phyloP scores from a whole-genome alignment of 78 protist genomes.

The Tieghemostelium lacteum region DNA sequence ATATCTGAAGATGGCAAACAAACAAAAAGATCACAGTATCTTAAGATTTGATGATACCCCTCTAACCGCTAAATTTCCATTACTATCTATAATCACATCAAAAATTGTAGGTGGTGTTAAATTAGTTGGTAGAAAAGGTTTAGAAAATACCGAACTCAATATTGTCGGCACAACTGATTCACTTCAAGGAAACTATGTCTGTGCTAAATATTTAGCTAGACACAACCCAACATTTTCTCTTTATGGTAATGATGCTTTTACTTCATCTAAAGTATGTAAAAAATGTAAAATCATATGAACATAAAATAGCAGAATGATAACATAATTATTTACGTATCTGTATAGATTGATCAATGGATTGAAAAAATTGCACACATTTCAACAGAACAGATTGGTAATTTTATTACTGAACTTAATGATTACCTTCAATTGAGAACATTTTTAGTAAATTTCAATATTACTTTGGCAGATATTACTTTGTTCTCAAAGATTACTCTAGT shows the following conservation, averaged over 20 bases:
- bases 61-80: slow-evolving; percentile 32
- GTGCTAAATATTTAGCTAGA: slow-evolving; percentile 63
- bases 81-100: slow-evolving; percentile 35
- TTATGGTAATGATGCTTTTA: slow-evolving; percentile 47
- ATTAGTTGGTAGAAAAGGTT: slow-evolving; percentile 58
- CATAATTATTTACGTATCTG: neutral
- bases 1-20: slow-evolving; percentile 32
- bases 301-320: neutral
- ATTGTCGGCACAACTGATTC: neutral
- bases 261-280: slow-evolving; percentile 31
- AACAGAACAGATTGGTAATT: slow-evolving; percentile 11
- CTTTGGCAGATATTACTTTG: slow-evolving; percentile 60
- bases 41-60: slow-evolving; percentile 64
- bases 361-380: slow-evolving; percentile 50
- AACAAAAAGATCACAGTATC: slow-evolving; percentile 28
- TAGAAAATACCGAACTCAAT: slow-evolving; percentile 40
- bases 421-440: slow-evolving; percentile 44
- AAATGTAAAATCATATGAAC: neutral
- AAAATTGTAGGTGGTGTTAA: slow-evolving; percentile 42
- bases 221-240: neutral
- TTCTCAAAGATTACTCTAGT: slow-evolving; percentile 30
- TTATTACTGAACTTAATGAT: slow-evolving; percentile 40
- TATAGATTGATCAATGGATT: slow-evolving; percentile 38
- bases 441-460: slow-evolving; percentile 49
- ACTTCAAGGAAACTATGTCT: slow-evolving; percentile 35